phyloP scores from a whole-genome alignment of 1,284 basidiomycete genomes.

The Melanopsichium pennsylvanicum region DNA sequence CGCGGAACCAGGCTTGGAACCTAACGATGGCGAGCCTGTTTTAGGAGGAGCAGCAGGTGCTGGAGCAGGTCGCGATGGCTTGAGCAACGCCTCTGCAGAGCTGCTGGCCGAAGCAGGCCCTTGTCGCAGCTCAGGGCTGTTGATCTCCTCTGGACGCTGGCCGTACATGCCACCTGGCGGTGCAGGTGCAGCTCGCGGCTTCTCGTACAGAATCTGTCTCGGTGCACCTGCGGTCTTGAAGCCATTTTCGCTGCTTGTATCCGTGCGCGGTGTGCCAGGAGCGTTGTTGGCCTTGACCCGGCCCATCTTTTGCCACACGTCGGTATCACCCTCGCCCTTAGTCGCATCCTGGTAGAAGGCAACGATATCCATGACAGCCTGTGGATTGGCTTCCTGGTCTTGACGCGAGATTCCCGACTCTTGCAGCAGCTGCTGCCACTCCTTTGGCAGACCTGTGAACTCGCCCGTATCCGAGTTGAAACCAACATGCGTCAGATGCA shows the following conservation, averaged over 20 bases:
- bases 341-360: slow-evolving; percentile 89
- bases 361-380: slow-evolving; percentile 98
- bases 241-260: slow-evolving; percentile 37
- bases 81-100: slow-evolving; percentile 29
- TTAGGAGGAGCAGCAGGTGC: slow-evolving; percentile 16
- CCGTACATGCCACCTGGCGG: slow-evolving; percentile 32
- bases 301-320: slow-evolving; percentile 66
- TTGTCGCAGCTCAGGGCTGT: slow-evolving; percentile 29
- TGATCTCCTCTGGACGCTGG: slow-evolving; percentile 7
- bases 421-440: slow-evolving; percentile 97
- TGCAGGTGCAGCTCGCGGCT: slow-evolving; percentile 48
- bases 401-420: slow-evolving; percentile 92
- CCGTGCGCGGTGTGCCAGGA: slow-evolving; percentile 31
- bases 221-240: slow-evolving; percentile 15
- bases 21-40: slow-evolving; percentile 10
- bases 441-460: slow-evolving; percentile 87
- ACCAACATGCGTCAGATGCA: slow-evolving; percentile 98
- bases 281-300: slow-evolving; percentile 44
- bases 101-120: slow-evolving; percentile 17
- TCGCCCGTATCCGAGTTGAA: slow-evolving; percentile 99
- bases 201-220: slow-evolving; percentile 39
- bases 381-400: slow-evolving; percentile 97
- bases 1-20: slow-evolving; percentile 10
- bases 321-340: slow-evolving; percentile 60
- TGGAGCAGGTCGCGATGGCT: slow-evolving; percentile 50